Conservation (phyloP, 1,284 basidiomycete genomes). For the Cryptococcus deneoformans region DNA sequence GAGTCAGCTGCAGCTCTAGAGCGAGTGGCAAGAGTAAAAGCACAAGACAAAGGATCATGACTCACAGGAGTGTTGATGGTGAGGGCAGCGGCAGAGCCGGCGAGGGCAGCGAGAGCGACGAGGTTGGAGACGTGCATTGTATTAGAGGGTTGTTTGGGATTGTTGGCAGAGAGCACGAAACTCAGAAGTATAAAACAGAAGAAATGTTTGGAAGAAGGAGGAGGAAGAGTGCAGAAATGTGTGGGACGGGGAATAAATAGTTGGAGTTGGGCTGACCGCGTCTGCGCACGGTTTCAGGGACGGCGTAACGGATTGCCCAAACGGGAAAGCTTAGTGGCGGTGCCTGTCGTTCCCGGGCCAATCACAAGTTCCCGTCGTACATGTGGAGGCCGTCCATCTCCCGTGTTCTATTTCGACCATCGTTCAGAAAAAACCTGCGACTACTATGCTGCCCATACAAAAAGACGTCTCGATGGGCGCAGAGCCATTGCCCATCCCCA, state of each 20-base stretch:
- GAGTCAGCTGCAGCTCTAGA: not conserved
- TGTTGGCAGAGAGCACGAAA: constrained; percentile 1
- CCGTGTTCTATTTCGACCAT: not conserved
- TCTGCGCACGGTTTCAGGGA: constrained; percentile 2
- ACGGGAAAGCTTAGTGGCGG: not conserved
- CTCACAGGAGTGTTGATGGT: constrained; percentile 41
- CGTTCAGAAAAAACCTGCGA: not conserved
- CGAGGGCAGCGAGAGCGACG: constrained; percentile 25
- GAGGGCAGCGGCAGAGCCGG: constrained; percentile 28
- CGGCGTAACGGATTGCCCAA: not conserved
- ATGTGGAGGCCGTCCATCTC: not conserved
- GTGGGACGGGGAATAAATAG: constrained; percentile 1
- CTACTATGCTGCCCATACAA: not conserved
- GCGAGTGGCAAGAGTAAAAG: not conserved
- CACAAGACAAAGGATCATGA: constrained; percentile 2
- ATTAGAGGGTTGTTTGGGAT: constrained; percentile 6
- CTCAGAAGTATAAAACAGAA: constrained; percentile 2
- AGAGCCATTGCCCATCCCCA: not conserved
- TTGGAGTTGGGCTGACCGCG: not conserved
- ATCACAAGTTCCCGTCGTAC: not conserved
- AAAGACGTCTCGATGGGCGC: no score
- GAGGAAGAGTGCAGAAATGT: constrained; percentile 4
- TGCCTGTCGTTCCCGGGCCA: not conserved
- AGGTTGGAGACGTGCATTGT: constrained; percentile 31
- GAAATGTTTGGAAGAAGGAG: constrained; percentile 7